Percentiles rank a stretch among this genome's conserved stretches.
Conservation (phyloP, 2,329 filamentous ascomycete species). For the Fusarium humuli region DNA sequence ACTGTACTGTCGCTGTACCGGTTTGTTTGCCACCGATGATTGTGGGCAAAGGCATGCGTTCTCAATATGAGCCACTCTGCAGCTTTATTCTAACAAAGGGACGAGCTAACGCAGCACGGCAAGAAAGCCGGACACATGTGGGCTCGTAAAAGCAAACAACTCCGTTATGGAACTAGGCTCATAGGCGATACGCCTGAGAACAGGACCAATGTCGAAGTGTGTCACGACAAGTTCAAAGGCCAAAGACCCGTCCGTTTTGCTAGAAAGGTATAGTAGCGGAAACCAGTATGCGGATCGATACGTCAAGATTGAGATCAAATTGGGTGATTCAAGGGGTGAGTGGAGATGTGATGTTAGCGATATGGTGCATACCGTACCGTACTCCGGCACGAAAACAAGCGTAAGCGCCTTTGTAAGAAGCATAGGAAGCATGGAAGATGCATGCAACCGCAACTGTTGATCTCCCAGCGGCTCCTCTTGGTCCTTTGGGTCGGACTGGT, state of each 20-base stretch:
- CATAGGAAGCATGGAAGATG: neutral
- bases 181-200: slow-evolving; percentile 24
- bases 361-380: slow-evolving; percentile 10
- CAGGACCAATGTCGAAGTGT: slow-evolving; percentile 20
- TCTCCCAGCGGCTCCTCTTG: neutral
- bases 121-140: slow-evolving; percentile 22
- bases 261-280: neutral
- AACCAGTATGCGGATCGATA: slow-evolving; percentile 4
- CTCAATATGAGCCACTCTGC: slow-evolving; percentile 21
- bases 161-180: slow-evolving; percentile 18
- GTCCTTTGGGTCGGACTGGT: neutral
- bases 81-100: slow-evolving; percentile 13
- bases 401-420: slow-evolving; percentile 16
- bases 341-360: slow-evolving; percentile 29
- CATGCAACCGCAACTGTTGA: slow-evolving; percentile 3
- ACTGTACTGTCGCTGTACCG: slow-evolving; percentile 7
- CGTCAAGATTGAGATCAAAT: slow-evolving; percentile 17
- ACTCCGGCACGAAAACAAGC: slow-evolving; percentile 1
- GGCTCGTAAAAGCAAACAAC: slow-evolving; percentile 5
- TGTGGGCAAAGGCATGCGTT: neutral
- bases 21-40: slow-evolving; percentile 25
- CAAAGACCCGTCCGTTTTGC: slow-evolving; percentile 19
- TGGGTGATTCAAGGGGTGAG: slow-evolving; percentile 34
- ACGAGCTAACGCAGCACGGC: slow-evolving; percentile 30
- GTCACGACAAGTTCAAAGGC: slow-evolving; percentile 19